These are phyloP conservation scores for Choiromyces venosus DNA, from an alignment of 495 filamentous ascomycete genomes.

Conservation along the genomic window DNA sequence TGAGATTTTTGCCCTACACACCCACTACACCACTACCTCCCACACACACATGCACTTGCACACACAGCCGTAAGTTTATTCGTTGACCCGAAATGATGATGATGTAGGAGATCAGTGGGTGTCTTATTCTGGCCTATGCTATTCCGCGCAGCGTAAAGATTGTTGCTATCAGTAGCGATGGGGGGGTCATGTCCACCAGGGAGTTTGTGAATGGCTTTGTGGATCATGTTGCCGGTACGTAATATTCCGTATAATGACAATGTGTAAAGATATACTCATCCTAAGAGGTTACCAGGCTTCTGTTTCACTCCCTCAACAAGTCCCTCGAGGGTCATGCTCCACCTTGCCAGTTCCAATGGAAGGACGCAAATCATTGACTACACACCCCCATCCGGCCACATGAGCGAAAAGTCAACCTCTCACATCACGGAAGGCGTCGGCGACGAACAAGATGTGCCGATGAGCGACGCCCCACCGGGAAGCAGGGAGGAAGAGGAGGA, in stretches of 20 bases:
- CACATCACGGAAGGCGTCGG: slow-evolving; percentile 33
- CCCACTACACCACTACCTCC: background rate
- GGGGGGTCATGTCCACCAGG: slow-evolving; percentile 31
- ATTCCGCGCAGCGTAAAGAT: slow-evolving; percentile 36
- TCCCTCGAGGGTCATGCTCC: slow-evolving; percentile 28
- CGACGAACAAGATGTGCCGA: slow-evolving; percentile 25
- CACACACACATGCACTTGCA: background rate
- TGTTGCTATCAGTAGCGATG: slow-evolving; percentile 36
- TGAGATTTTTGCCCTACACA: slow-evolving; percentile 11
- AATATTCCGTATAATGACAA: slow-evolving; percentile 20
- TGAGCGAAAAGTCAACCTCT: slow-evolving; percentile 26
- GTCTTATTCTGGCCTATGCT: slow-evolving; percentile 38
- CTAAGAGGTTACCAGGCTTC: slow-evolving; percentile 26
- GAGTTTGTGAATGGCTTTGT: slow-evolving; percentile 41
- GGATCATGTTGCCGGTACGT: slow-evolving; percentile 40
- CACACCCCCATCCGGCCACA: slow-evolving; percentile 29
- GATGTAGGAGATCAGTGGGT: slow-evolving; percentile 32
- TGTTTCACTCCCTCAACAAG: slow-evolving; percentile 37
- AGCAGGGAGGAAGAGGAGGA: slow-evolving; percentile 33
- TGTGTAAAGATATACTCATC: slow-evolving; percentile 1
- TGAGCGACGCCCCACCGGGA: slow-evolving; percentile 20
- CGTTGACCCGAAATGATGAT: slow-evolving; percentile 32
- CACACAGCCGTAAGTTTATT: slow-evolving; percentile 29
- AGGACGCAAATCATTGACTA: slow-evolving; percentile 37
- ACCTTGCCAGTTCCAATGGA: slow-evolving; percentile 36